A percentile compares a stretch with the other conserved stretches of the same genome.
These are phyloP conservation scores for Diplodia sapinea DNA, from an alignment of 2,329 filamentous ascomycete genomes.

Conservation along the genomic window DNA sequence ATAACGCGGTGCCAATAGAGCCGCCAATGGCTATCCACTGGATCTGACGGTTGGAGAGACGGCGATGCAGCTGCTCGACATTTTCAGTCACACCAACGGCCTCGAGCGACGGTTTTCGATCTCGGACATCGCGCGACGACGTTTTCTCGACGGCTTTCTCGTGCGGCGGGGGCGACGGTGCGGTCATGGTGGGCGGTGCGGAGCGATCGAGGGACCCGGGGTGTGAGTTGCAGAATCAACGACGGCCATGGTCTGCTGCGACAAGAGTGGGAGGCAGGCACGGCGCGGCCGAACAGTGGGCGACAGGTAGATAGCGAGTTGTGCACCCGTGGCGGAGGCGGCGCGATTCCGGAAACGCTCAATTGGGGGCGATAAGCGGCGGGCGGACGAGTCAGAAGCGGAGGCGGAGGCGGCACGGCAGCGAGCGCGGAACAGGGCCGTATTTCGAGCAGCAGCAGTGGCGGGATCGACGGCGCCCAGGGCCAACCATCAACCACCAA, in stretches of 20 bases:
- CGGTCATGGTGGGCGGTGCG: neutral
- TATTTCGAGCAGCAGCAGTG: too few relatives aligned
- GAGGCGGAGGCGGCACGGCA: slow-evolving; percentile 5
- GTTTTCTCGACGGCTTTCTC: neutral
- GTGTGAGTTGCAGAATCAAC: neutral
- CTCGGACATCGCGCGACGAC: neutral
- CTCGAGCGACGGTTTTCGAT: neutral
- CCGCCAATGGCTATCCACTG: slow-evolving; percentile 51
- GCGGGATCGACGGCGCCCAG: neutral
- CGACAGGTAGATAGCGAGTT: neutral
- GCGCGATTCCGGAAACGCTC: slow-evolving; percentile 3
- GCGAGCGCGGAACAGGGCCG: neutral
- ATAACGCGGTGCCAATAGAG: slow-evolving; percentile 56
- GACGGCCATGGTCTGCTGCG: neutral
- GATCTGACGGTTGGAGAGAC: slow-evolving; percentile 49
- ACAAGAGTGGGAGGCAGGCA: neutral
- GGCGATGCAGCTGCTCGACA: slow-evolving; percentile 47
- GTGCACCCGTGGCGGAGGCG: neutral
- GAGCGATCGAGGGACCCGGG: neutral
- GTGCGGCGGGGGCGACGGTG: neutral
- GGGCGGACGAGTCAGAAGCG: neutral
- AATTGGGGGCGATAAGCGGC: neutral
- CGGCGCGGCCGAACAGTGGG: neutral
- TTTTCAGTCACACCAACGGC: slow-evolving; percentile 28
- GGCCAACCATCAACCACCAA: too few relatives aligned